Evolutionary conservation across 768 basidiomycete species (phyloP), one percentile per base, ranked within the genome.

Genomic region (Gyrodon lividus): DNA sequence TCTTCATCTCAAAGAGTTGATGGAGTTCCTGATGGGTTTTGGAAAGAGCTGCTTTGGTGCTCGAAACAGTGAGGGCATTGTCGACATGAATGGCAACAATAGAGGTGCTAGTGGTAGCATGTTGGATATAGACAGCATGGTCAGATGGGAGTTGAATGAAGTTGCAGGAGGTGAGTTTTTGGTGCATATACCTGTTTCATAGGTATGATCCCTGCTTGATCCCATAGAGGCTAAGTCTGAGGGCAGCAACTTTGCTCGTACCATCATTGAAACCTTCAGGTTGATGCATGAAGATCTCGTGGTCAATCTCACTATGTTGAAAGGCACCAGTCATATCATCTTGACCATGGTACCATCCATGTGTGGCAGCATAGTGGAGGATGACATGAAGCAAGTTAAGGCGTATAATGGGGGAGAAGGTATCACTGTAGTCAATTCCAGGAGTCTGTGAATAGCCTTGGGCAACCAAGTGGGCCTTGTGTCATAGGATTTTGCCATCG

Each of bases 221-320:
- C 0, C 77, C 70, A 44, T 79, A 79, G 4, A 79, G 52, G 0
- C 65, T 59, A 14, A 60, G 55, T 0, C 50, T 41, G 0, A 75
- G 59, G 2, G 42, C 41, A 26, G 64, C 62, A 14, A 70, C 61
- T 13, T 43, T 33, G 19, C 48, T 54, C 42, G 64, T 61, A 13
- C 67, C 49, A 23, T 70, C 66, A 0, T 59, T 30, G 40, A 67
- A 74, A 0, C 70, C 66, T 2, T 61, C 56, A 0, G 74, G 74
- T 56, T 75, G 73, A 5, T 40, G 2, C 70, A 77, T 74, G 37
- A 70, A 77, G 2, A 77, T 73, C 2, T 60, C 56, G 28, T 75
- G 72, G 35, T 42, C 51, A 12, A 56, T 50, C n/a, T 42, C 24
- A 22, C 49, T 51, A 13, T 57, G 39, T 34, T 54, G 13, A 14